Base-by-base conservation (phyloP, 2,329 filamentous ascomycete genomes). In the Aspergillus fischeri region DNA sequence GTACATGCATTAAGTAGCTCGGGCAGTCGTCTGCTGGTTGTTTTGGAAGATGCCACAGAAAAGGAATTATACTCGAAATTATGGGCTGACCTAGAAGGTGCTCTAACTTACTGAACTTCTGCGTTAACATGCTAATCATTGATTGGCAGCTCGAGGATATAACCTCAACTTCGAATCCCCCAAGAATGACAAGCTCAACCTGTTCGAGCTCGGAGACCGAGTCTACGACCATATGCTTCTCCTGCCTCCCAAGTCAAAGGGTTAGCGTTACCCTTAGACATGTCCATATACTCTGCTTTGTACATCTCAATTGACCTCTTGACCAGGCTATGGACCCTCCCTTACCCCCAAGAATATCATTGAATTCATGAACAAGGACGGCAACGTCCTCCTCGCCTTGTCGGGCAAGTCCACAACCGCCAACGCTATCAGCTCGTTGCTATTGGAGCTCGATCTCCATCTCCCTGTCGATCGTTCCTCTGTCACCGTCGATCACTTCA, bases 401-500 rank as follows among this genome's bases (percentile, higher is more conserved):
- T 92, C 92, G 35, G 86, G 90, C 63, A 83, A 84, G 56, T 79
- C 84, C 51, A 76, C 88, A 17, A 87, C 89, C 2, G 86, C 93
- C 14, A 86, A 84, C 54, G 86, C 90, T 50, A 78, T 97, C 66
- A 86, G 86, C 63, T 88, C 89, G 45, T 82, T 96, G 56, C 89
- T 97, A 52, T 80, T 90, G 68, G 92, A 97, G 77, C 82, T 97
- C 73, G 93, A 97, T 71, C 89, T 99, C 69, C 81, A 87, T 64
- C 84, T 97, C n/a, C 91, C 94, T 42, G 78, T 85, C 38, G 93
- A 96, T 76, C 90, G 92, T 69, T 91, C 88, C 55, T 87, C 90
- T 56, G 80, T 93, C 57, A 88, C 96, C 5, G 88, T 97, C 60
- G 94, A 97, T 77, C 94, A 99, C 80, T 97, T 97, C 85, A 89